Evolutionary conservation across 2,329 filamentous ascomycete species (phyloP).

Genomic region (Sporothrix humicola): DNA sequence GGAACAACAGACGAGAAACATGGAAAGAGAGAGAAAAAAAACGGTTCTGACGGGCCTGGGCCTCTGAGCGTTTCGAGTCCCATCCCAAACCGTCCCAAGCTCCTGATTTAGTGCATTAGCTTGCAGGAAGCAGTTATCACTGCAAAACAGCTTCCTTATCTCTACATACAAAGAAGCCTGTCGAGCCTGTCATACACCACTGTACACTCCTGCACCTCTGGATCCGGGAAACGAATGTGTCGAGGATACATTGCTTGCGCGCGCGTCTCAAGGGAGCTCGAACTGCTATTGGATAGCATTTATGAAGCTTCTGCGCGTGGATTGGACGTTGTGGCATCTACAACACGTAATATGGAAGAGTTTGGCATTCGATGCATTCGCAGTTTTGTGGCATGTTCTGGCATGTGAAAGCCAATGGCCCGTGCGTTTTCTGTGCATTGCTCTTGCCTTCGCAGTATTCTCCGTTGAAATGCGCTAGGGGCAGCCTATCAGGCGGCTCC

Average conservation of each 20-base stretch:
- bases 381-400: not conserved
- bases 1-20: no score
- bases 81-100: not conserved
- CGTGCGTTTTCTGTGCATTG: constrained; percentile 9
- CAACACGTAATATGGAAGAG: no score
- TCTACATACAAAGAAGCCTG: not conserved
- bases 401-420: constrained; percentile 33
- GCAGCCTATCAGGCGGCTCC: not conserved
- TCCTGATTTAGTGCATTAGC: not conserved
- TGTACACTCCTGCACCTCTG: not conserved
- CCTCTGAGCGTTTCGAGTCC: constrained; percentile 2
- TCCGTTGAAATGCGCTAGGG: constrained; percentile 30
- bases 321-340: not conserved
- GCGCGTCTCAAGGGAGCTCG: not conserved
- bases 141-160: not conserved
- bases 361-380: no score
- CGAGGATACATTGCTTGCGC: constrained; percentile 14
- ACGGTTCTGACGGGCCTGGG: not conserved
- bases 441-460: constrained; percentile 24
- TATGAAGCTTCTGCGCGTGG: not conserved
- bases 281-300: not conserved
- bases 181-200: not conserved
- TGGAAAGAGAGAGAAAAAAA: not conserved
- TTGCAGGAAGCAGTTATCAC: not conserved
- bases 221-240: constrained; percentile 3